Percentiles rank a stretch among this genome's conserved stretches.
Conservation (phyloP, 2,329 filamentous ascomycete species). For the Fusarium verticillioides region DNA sequence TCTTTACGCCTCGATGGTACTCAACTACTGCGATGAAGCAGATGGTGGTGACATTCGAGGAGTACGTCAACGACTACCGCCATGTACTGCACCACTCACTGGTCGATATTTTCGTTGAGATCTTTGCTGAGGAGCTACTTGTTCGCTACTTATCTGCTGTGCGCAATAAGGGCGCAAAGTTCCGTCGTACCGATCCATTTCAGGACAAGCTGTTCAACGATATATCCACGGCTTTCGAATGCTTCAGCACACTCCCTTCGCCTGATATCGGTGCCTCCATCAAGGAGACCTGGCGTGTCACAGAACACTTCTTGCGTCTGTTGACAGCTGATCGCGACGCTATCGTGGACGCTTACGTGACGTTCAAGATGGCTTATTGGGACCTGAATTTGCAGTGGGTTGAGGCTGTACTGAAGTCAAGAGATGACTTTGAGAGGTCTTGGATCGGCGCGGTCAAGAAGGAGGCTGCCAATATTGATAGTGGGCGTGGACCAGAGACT, state of each 20-base stretch:
- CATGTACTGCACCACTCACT: slow-evolving; percentile 86
- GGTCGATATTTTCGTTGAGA: slow-evolving; percentile 91
- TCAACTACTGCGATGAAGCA: slow-evolving; percentile 86
- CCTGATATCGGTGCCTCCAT: slow-evolving; percentile 77
- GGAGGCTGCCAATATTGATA: slow-evolving; percentile 84
- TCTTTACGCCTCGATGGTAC: slow-evolving; percentile 95
- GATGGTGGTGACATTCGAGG: slow-evolving; percentile 93
- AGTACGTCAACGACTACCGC: slow-evolving; percentile 91
- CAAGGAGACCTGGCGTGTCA: slow-evolving; percentile 92
- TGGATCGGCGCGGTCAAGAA: slow-evolving; percentile 92
- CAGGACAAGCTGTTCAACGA: slow-evolving; percentile 95
- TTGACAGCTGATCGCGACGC: slow-evolving; percentile 79
- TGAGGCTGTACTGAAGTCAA: slow-evolving; percentile 84
- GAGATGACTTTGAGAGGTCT: slow-evolving; percentile 93
- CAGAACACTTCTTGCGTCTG: slow-evolving; percentile 83
- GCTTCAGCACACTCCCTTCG: slow-evolving; percentile 80
- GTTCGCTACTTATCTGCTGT: slow-evolving; percentile 85
- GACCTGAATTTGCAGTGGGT: slow-evolving; percentile 96
- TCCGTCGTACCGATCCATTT: slow-evolving; percentile 87
- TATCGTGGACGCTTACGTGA: slow-evolving; percentile 81
- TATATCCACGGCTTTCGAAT: slow-evolving; percentile 87
- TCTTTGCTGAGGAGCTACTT: slow-evolving; percentile 91
- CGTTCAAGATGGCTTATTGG: slow-evolving; percentile 89
- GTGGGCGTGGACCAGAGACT: slow-evolving; percentile 85
- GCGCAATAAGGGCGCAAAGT: slow-evolving; percentile 90